Evolutionary conservation across 495 filamentous ascomycete species (phyloP), one percentile per base, ranked within the genome.

Genomic region (Podospora pseudopauciseta): DNA sequence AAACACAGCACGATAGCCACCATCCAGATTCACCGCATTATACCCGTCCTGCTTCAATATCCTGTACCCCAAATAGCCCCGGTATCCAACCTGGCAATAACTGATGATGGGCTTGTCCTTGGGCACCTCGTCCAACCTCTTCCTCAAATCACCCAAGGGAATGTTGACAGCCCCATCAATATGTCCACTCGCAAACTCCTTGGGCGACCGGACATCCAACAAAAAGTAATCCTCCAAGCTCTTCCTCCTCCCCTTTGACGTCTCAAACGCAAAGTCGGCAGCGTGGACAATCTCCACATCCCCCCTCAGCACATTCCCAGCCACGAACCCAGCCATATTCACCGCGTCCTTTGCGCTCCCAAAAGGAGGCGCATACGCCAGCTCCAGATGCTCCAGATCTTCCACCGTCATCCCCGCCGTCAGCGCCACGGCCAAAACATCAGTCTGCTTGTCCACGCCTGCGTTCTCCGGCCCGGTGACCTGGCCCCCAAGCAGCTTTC

Each of bases 311-410:
- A 79, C 58, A 65, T 79, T 79, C 18, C 70, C 66, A 0, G 64
- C 76, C 39, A 71, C 70, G 20, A 73, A 73, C 2, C 77, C 75
- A 1, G 70, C 77, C 77, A 79, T 79, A 65, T 79, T 77, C 26
- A 77, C 72, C 3, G 75, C 72, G 59, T 77, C 75, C 65, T 79
- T 79, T 16, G 77, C 77, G 2, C 69, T 68, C 3, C 75, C 75
- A 55, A 72, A 79, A 18, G 77, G 77, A 44, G 77, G 77, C 23
- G 77, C 72, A 65, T 77, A 79, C 11, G 69, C 71, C 32, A 77
- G 23, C 65, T 77, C 77, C 20, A 76, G 67, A 58, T 79, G 75
- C 60, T 77, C 75, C 57, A 79, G 61, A 56, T 79, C 77, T 54
- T 67, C 72, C n/a, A 76, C 66, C 0, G 72, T 72, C 77, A 79